phyloP scores from a whole-genome alignment of 1,284 basidiomycete genomes.

The Melampsora larici-populina region DNA sequence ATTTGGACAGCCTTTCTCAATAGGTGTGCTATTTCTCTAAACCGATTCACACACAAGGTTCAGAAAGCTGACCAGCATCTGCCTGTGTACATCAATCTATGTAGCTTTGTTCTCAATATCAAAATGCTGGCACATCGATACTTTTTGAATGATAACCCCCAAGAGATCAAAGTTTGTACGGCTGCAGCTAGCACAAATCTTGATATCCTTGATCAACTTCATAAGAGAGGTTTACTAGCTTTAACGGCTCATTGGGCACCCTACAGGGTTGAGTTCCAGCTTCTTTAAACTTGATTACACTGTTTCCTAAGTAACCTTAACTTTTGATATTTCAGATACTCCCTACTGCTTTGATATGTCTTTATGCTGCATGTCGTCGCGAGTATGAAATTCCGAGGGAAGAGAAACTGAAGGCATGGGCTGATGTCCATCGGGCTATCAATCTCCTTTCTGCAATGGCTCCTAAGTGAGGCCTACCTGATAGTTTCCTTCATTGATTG shows the following conservation, averaged over 20 bases:
- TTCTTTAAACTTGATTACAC: neutral
- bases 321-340: conserved; percentile 4
- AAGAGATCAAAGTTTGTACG: conserved; percentile 5
- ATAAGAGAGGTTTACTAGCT: neutral
- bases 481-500: too few relatives aligned
- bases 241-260: conserved; percentile 9
- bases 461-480: neutral
- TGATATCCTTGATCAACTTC: conserved; percentile 27
- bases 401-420: conserved; percentile 23
- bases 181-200: neutral
- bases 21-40: neutral
- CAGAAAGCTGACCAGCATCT: neutral
- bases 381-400: neutral
- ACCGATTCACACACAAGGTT: neutral
- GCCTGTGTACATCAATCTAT: neutral
- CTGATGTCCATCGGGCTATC: conserved; percentile 23
- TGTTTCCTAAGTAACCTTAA: neutral
- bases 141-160: conserved; percentile 6
- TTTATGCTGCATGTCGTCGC: conserved; percentile 8
- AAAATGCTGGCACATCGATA: neutral
- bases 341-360: conserved; percentile 3
- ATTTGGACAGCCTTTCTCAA: neutral
- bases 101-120: neutral
- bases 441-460: conserved; percentile 6
- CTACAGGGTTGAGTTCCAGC: neutral